Percentiles rank a stretch among this genome's conserved stretches.
Evolutionary conservation across 75 land plant genomes (phyloP).

Genomic region (Pinus taeda): DNA sequence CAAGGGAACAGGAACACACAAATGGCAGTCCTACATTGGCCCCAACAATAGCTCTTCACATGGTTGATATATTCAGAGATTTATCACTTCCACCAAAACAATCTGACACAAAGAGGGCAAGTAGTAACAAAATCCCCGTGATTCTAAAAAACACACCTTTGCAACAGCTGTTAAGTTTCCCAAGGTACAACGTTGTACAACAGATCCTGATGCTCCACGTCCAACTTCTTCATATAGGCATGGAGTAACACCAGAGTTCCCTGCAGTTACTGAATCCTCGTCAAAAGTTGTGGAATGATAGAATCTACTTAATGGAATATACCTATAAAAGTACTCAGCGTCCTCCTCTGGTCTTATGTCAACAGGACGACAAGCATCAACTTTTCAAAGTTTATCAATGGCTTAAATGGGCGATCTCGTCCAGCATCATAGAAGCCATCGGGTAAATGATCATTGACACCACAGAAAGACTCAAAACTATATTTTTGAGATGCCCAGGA

Average conservation of each 20-base stretch:
- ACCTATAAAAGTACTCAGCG: conserved; percentile 91
- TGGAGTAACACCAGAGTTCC: conserved; percentile 38
- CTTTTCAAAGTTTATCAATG: conserved; percentile 51
- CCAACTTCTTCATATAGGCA: conserved; percentile 46
- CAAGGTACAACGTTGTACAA: conserved; percentile 57
- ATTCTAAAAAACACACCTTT: too few relatives aligned
- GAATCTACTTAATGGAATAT: conserved; percentile 71
- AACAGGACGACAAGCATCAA: conserved; percentile 86
- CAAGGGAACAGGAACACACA: conserved; percentile 66
- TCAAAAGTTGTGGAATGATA: conserved; percentile 19
- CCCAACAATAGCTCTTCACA: conserved; percentile 60
- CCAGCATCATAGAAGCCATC: conserved; percentile 99
- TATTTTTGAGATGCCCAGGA: conserved; percentile 60
- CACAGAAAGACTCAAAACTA: conserved; percentile 55
- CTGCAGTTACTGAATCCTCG: conserved; percentile 9
- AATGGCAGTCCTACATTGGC: conserved; percentile 62
- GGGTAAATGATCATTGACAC: conserved; percentile 58
- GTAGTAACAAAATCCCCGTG: too few relatives aligned
- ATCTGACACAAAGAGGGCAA: conserved; percentile 92
- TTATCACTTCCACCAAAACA: conserved; percentile 67
- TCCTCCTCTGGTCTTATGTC: conserved; percentile 85
- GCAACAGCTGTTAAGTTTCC: conserved; percentile 70
- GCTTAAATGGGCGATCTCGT: conserved; percentile 74
- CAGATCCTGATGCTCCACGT: conserved; percentile 43
- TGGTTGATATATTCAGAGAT: conserved; percentile 34